Base-by-base conservation (phyloP, 768 basidiomycete species). In the Cystobasidium ongulense region DNA sequence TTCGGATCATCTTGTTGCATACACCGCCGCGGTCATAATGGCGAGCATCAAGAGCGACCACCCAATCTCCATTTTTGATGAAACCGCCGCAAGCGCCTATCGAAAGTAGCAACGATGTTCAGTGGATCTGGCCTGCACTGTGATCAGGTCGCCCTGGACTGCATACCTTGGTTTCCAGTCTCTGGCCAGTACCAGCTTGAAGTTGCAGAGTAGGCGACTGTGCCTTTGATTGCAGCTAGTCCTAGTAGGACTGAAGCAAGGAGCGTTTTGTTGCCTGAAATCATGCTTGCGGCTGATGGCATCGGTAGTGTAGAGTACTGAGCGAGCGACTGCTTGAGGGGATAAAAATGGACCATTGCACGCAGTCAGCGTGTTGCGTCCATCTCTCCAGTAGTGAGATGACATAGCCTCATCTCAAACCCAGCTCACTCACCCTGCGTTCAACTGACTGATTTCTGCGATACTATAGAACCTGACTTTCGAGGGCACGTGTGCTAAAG, bases 1-100 rank as follows among this genome's bases (percentile, higher is more conserved):
- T 68, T 15, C 35, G 53, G 13, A 68, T 29, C 36, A 41, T 35
- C 27, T 53, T 10, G 17, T 27, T 27, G 50, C 66, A 68, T 15
- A 41, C 35, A 18, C 15, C 21, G 38, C 66, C 66, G n/a, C 63
- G 17, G 63, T 64, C 65, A 10, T 38, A 67, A 17, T 67, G 65
- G 23, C 21, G 25, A 33, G 68, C 52, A 36, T 71, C 53, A 10
- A 71, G 29, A 36, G 68, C 68, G 7, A 71, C 68, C 5, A 29
- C 31, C 65, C 65, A 67, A 10, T 36, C 65, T 11, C 27, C 46
- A 52, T 67, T 67, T 10, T 36, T 43, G 5, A 67, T 23, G 11
- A 13, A 50, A 21, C 65, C 43, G 23, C 65, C 65, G 29, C 65
- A 67, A 2, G 39, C 38, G 2, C 63, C 61, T n/a, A 10, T 4